phyloP scores from a whole-genome alignment of 805 yeast species.

The Myxozyma sirexii region DNA sequence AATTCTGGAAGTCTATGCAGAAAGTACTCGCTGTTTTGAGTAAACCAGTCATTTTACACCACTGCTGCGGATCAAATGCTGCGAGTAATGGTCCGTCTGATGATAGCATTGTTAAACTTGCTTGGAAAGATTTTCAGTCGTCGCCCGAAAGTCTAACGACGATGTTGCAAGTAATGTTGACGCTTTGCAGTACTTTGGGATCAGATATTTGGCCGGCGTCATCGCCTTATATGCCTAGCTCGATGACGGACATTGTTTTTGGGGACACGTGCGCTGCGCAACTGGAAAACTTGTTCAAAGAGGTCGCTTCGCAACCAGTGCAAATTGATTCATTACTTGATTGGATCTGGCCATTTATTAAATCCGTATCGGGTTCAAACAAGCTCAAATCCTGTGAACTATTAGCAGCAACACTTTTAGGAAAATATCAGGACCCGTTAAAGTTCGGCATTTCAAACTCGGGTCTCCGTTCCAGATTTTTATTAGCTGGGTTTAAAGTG shows the following conservation, averaged over 20 bases:
- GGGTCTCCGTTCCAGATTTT: neutral
- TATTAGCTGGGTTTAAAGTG: conserved; percentile 11
- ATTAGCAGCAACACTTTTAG: conserved; percentile 8
- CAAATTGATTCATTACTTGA: conserved; percentile 19
- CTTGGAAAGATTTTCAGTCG: conserved; percentile 41
- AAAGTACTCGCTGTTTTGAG: conserved; percentile 8
- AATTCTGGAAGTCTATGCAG: conserved; percentile 28
- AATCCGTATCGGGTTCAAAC: conserved; percentile 19
- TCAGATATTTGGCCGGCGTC: conserved; percentile 57
- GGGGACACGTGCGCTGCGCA: conserved; percentile 35
- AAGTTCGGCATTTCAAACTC: conserved; percentile 5
- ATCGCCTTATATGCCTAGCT: conserved; percentile 57
- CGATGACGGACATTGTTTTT: conserved; percentile 62
- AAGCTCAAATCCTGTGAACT: conserved; percentile 20
- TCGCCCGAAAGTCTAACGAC: conserved; percentile 52
- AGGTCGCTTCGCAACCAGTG: conserved; percentile 24
- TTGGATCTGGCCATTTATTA: conserved; percentile 27
- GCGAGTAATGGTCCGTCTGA: conserved; percentile 7
- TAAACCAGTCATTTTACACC: conserved; percentile 19
- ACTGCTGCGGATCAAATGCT: conserved; percentile 19
- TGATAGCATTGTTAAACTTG: conserved; percentile 37
- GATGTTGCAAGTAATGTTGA: conserved; percentile 55
- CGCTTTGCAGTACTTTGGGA: conserved; percentile 50
- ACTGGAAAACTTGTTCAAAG: conserved; percentile 38
- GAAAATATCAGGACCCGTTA: conserved; percentile 13